Evolutionary conservation across 2,329 filamentous ascomycete genomes (phyloP).

Genomic region (Didymella sp.): DNA sequence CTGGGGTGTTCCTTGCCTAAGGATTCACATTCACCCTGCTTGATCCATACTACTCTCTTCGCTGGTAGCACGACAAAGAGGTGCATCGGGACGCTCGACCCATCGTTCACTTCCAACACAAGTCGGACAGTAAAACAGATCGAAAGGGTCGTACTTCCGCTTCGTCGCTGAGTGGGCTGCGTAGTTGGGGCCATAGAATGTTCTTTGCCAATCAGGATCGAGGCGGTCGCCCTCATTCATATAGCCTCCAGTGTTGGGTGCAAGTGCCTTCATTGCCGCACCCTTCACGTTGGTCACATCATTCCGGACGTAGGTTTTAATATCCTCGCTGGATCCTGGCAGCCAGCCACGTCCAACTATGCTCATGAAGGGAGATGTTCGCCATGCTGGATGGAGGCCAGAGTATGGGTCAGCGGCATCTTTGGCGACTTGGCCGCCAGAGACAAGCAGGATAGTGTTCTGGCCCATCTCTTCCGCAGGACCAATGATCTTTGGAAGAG

Average conservation of each 20-base stretch:
- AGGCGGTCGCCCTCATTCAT: constrained; percentile 3
- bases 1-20: too few species aligned
- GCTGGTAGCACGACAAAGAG: constrained; percentile 4
- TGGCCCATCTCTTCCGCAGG: neutral
- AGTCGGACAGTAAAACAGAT: constrained; percentile 1
- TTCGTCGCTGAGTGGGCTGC: neutral
- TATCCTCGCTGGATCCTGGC: neutral
- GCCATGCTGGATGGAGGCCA: constrained; percentile 2
- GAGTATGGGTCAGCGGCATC: neutral
- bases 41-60: too few species aligned
- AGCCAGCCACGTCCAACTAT: constrained; percentile 1
- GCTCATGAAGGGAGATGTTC: neutral
- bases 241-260: neutral
- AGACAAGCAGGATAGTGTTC: constrained; percentile 4
- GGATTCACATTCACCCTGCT: too few species aligned
- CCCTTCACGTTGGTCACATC: constrained; percentile 2
- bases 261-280: constrained; percentile 1
- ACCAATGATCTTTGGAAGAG: neutral
- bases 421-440: neutral
- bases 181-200: neutral
- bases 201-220: constrained; percentile 1
- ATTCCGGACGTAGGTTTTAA: neutral
- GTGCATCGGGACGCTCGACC: neutral
- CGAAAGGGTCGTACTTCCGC: neutral
- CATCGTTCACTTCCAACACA: constrained; percentile 6